phyloP scores from a whole-genome alignment of 352 stramenopile species.

The Pythium monospermum region DNA sequence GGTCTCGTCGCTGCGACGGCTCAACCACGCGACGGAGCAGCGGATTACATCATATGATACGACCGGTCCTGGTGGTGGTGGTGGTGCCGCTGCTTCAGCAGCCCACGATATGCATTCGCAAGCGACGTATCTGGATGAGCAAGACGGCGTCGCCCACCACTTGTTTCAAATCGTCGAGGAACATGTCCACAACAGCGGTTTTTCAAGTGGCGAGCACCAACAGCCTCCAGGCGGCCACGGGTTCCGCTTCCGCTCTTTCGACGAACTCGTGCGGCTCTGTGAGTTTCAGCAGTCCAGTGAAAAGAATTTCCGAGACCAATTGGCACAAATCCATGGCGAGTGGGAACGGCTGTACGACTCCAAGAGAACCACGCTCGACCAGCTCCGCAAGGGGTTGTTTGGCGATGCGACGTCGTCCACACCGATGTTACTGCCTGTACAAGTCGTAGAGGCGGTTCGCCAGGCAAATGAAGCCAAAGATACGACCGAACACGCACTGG shows the following conservation, averaged over 20 bases:
- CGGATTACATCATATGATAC: slow-evolving; percentile 11
- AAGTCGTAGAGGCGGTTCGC: slow-evolving; percentile 5
- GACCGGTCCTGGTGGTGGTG: slow-evolving; percentile 2
- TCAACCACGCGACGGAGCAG: slow-evolving; percentile 11
- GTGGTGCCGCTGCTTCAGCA: no score
- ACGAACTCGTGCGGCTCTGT: slow-evolving; percentile 22
- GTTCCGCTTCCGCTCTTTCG: slow-evolving; percentile 20
- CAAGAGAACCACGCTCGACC: slow-evolving; percentile 16
- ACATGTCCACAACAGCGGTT: not conserved
- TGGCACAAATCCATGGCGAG: slow-evolving; percentile 11
- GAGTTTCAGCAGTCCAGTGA: slow-evolving; percentile 14
- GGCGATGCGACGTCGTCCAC: slow-evolving; percentile 21
- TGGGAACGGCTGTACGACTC: slow-evolving; percentile 15
- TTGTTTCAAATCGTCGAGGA: slow-evolving; percentile 14
- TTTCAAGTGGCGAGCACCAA: not conserved
- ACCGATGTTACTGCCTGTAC: slow-evolving; percentile 17
- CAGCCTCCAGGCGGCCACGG: not conserved
- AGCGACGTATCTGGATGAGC: slow-evolving; percentile 16
- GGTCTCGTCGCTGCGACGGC: not conserved
- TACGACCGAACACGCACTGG: slow-evolving; percentile 13
- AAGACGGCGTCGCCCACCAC: slow-evolving; percentile 17
- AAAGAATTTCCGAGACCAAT: slow-evolving; percentile 4
- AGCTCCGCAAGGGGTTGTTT: slow-evolving; percentile 21
- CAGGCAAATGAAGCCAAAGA: slow-evolving; percentile 17
- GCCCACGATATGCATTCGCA: slow-evolving; percentile 10